These are phyloP conservation scores for Debaryomycetaceae sp. DNA, from an alignment of 1,139 yeast genomes.

Conservation along the genomic window DNA sequence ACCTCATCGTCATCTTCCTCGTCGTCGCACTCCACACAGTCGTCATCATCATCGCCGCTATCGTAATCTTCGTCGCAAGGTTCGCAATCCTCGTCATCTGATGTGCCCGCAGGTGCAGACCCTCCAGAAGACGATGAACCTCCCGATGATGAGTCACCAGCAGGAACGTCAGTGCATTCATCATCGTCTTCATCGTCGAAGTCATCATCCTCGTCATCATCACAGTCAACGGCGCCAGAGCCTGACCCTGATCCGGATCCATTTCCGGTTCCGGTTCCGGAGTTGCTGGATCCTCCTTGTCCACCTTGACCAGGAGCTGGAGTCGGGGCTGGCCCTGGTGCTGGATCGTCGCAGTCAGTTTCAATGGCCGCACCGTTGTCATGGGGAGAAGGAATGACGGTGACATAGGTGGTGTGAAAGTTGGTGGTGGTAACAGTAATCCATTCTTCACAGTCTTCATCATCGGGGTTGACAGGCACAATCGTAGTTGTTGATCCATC, in stretches of 20 bases:
- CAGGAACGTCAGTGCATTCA: slow-evolving; percentile 1
- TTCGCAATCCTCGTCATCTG: slow-evolving; percentile 9
- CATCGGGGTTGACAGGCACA: slow-evolving; percentile 11
- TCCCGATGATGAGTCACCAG: neutral
- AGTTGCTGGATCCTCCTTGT: slow-evolving; percentile 2
- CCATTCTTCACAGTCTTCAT: slow-evolving; percentile 11
- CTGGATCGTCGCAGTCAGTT: slow-evolving; percentile 3
- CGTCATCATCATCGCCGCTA: slow-evolving; percentile 10
- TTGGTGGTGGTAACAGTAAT: slow-evolving; percentile 7
- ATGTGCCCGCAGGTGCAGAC: slow-evolving; percentile 1
- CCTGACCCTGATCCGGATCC: slow-evolving; percentile 8
- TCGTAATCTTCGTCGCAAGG: slow-evolving; percentile 11
- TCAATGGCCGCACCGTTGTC: neutral
- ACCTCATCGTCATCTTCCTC: slow-evolving; percentile 6
- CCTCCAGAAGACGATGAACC: slow-evolving; percentile 1
- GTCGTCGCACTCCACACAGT: slow-evolving; percentile 6
- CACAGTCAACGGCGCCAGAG: slow-evolving; percentile 5
- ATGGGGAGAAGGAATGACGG: slow-evolving; percentile 6
- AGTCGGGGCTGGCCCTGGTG: slow-evolving; percentile 1
- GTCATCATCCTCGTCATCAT: slow-evolving; percentile 11
- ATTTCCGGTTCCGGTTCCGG: slow-evolving; percentile 4
- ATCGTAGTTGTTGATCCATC: slow-evolving; percentile 10
- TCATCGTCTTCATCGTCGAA: slow-evolving; percentile 11
- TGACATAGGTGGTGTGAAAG: slow-evolving; percentile 7
- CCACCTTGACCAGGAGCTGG: slow-evolving; percentile 4